Base-by-base conservation (phyloP, 768 basidiomycete species). In the Leccinum disarticulatum region DNA sequence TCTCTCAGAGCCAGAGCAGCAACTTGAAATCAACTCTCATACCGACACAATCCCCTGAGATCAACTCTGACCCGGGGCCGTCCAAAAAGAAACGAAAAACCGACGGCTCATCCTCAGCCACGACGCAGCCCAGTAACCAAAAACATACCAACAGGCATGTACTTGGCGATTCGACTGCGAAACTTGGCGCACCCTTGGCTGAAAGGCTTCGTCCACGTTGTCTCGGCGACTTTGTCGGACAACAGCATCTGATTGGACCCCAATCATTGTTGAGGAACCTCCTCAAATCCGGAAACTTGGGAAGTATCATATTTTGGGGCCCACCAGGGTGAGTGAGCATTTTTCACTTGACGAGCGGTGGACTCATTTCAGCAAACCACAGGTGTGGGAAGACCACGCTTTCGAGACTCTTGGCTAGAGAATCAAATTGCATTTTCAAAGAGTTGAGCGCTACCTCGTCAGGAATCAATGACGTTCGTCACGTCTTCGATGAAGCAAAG, bases 331-430 rank as follows among this genome's bases (percentile, higher is more conserved):
- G 41, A 54, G 69, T 54, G 25, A 30, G 4, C 25, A n/a, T 52
- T 9, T 13, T 3, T 51, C 33, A 9, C 19, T 19, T 13, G 8
- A 46, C 47, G 31, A 15, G 19, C 7, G 33, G 51, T 46, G n/a
- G 6, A 36, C 46, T 43, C 27, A 59, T 28, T 17, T 56, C 22
- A 54, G 57, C 19, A 28, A 6, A 36, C 30, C 35, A 36, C 15
- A 87, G 85, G 31, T 87, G 84, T 63, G 87, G 88, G 19, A 90
- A 89, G 73, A 91, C 88, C 2, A 92, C 90, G 0, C 73, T 93
- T 31, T 90, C 90, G 0, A 77, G 90, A 62, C 70, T 95, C 27
- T 76, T 93, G 9, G 88, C 90, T 0, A 78, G 76, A 48, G 78
- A 79, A 54, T 79, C 83, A 1, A 76, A 84, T 62, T 82, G 83